Conservation (phyloP, 331 rosid species). For the Arachis monticola region DNA sequence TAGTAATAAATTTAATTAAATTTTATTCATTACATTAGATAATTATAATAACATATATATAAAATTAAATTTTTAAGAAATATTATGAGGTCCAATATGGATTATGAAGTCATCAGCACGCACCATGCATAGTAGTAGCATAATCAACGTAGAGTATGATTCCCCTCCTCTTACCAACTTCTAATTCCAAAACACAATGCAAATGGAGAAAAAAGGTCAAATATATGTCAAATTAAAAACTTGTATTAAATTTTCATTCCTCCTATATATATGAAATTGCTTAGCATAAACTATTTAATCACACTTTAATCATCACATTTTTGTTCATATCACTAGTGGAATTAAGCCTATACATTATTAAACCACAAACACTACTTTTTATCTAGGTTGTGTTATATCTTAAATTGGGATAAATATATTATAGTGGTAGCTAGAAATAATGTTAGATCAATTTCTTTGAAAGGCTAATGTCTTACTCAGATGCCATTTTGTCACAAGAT, state of each 20-base stretch:
- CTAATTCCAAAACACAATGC: background rate
- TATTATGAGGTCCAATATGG: constrained; percentile 35
- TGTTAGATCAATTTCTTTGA: constrained; percentile 30
- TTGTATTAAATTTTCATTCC: constrained; percentile 12
- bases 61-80: too few species aligned
- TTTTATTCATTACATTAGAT: too few species aligned
- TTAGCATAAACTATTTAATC: constrained; percentile 6
- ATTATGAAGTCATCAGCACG: constrained; percentile 34
- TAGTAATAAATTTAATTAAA: too few species aligned
- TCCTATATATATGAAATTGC: background rate
- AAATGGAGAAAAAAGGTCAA: too few species aligned
- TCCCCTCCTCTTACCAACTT: constrained; percentile 23
- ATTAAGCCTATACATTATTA: too few species aligned
- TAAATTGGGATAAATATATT: constrained; percentile 11
- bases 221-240: too few species aligned
- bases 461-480: constrained; percentile 40
- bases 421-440: constrained; percentile 11
- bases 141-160: constrained; percentile 19
- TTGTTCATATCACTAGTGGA: constrained; percentile 6
- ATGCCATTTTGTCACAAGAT: constrained; percentile 41
- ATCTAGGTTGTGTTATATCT: constrained; percentile 5
- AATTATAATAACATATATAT: too few species aligned
- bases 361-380: too few species aligned
- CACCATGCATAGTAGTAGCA: constrained; percentile 31
- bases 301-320: constrained; percentile 5